These are phyloP conservation scores for Solanum etuberosum DNA, from an alignment of 257 asterid genomes.

Conservation along the genomic window DNA sequence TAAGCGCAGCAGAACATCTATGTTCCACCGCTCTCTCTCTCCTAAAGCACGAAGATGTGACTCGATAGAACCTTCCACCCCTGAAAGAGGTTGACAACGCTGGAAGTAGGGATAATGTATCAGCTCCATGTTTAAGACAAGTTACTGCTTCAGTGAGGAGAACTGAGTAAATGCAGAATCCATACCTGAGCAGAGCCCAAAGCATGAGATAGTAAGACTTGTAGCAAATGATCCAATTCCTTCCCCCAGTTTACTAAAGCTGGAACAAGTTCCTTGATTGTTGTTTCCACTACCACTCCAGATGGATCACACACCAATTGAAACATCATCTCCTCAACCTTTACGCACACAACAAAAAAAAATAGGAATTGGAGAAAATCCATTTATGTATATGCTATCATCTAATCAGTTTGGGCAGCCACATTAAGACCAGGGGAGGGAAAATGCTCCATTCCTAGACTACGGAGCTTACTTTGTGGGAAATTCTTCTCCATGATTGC, in stretches of 20 bases:
- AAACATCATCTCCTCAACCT: constrained; percentile 99
- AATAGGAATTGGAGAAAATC: constrained; percentile 25
- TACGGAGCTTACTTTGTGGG: constrained; percentile 98
- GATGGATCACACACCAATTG: constrained; percentile 92
- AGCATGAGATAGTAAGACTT: constrained; percentile 60
- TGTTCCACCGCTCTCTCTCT: constrained; percentile 94
- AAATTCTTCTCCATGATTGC: constrained; percentile 96
- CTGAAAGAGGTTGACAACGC: constrained; percentile 94
- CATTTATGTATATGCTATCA: constrained; percentile 6
- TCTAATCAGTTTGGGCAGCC: constrained; percentile 26
- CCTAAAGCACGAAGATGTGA: constrained; percentile 90
- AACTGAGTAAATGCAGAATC: not conserved
- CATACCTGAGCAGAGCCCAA: constrained; percentile 77
- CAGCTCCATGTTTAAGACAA: constrained; percentile 10
- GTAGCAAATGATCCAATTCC: constrained; percentile 74
- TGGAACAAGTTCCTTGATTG: constrained; percentile 83
- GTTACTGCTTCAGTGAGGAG: not conserved
- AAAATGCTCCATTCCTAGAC: constrained; percentile 92
- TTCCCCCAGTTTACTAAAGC: constrained; percentile 87
- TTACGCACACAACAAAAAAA: constrained; percentile 9
- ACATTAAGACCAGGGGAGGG: constrained; percentile 50
- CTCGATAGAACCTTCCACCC: constrained; percentile 96
- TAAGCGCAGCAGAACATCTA: constrained; percentile 82
- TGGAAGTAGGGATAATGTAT: constrained; percentile 25
- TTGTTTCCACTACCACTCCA: constrained; percentile 86